phyloP scores from a whole-genome alignment of 306 rosid species.

The Crotalaria pallida region DNA sequence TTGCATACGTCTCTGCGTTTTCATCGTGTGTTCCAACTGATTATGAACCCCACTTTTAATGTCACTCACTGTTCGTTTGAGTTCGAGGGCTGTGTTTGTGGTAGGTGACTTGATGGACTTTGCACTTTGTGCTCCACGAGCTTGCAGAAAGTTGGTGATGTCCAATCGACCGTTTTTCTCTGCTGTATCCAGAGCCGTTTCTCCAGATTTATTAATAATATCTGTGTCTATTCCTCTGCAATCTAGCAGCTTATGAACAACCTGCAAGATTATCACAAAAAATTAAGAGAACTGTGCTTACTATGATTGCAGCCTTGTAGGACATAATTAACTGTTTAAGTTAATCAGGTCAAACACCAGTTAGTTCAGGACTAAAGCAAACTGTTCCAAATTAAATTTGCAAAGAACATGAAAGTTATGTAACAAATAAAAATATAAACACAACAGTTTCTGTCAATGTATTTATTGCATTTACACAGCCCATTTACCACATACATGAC shows the following conservation, averaged over 20 bases:
- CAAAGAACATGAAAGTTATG: neutral
- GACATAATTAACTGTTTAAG: slow-evolving; percentile 5
- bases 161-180: slow-evolving; percentile 40
- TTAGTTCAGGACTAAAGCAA: neutral
- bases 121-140: slow-evolving; percentile 55
- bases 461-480: neutral
- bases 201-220: slow-evolving; percentile 53
- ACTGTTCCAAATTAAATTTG: slow-evolving; percentile 7
- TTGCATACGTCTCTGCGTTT: slow-evolving; percentile 55
- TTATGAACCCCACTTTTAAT: slow-evolving; percentile 71
- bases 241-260: slow-evolving; percentile 48
- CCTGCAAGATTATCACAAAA: slow-evolving; percentile 33
- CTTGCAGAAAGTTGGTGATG: slow-evolving; percentile 39
- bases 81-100: slow-evolving; percentile 43
- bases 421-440: neutral
- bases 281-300: neutral
- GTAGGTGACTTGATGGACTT: slow-evolving; percentile 42
- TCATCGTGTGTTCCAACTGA: slow-evolving; percentile 72
- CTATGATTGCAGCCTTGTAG: neutral
- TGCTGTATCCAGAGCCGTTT: slow-evolving; percentile 67
- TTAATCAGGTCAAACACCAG: neutral
- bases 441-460: neutral
- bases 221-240: slow-evolving; percentile 38
- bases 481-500: neutral
- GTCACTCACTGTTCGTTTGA: slow-evolving; percentile 71